phyloP scores from a whole-genome alignment of 2,329 filamentous ascomycete genomes.

The Penicillium sp. region DNA sequence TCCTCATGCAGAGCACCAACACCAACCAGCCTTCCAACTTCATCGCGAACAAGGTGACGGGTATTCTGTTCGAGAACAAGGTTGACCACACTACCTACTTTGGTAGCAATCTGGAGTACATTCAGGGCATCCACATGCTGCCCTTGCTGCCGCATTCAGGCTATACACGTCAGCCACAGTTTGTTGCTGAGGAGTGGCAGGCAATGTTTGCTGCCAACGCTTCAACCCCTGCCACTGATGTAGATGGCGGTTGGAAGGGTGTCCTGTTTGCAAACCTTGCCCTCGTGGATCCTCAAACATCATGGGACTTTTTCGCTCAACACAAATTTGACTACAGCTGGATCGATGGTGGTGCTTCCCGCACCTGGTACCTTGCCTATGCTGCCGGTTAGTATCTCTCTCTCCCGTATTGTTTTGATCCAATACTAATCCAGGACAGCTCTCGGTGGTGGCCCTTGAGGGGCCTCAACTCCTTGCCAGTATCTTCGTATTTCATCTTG shows the following conservation, averaged over 20 bases:
- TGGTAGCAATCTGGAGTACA: constrained; percentile 70
- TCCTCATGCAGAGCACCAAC: constrained; percentile 75
- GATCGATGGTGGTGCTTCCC: constrained; percentile 75
- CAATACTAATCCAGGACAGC: neutral
- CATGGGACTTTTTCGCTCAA: constrained; percentile 75
- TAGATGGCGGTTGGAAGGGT: constrained; percentile 80
- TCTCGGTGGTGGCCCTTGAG: constrained; percentile 9
- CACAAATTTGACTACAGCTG: constrained; percentile 66
- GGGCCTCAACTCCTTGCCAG: neutral
- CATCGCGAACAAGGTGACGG: constrained; percentile 73
- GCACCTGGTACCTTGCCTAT: constrained; percentile 84
- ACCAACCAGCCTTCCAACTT: constrained; percentile 73
- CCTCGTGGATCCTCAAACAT: constrained; percentile 69
- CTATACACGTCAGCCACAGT: constrained; percentile 67
- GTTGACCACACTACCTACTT: constrained; percentile 93
- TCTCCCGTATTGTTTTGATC: neutral
- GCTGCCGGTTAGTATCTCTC: constrained; percentile 53
- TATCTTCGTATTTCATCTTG: neutral
- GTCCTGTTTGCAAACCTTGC: constrained; percentile 83
- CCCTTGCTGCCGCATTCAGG: constrained; percentile 71
- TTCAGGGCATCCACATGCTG: constrained; percentile 80
- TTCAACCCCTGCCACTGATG: constrained; percentile 57
- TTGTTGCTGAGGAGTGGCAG: constrained; percentile 83
- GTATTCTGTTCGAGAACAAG: constrained; percentile 89
- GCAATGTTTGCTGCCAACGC: constrained; percentile 72